Evolutionary conservation across 2,329 filamentous ascomycete species (phyloP), one percentile per base, ranked within the genome.

Genomic region (Apiospora koreana): DNA sequence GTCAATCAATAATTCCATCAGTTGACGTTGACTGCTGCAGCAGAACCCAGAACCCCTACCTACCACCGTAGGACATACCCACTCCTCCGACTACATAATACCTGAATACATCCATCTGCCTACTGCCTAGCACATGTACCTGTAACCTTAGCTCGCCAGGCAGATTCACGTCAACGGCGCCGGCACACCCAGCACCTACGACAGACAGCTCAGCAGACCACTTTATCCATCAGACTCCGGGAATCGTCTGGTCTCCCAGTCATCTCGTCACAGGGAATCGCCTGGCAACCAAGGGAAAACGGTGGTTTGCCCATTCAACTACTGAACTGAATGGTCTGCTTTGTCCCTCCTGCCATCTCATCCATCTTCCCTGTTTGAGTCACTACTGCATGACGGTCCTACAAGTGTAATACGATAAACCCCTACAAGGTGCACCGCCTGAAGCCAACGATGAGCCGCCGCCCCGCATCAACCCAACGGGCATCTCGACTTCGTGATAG

Each of bases 401-500:
- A 62, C 54, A 38, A 23, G 28, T n/a, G 54, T 62, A 62, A 62
- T 23, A 62, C 54, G 10, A 23, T n/a, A 12, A 38, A 38, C 54
- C 54, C 54, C 31, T 62, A 62, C 54, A 38, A 62, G 31, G 54
- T n/a, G 31, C 54, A 62, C 54, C 28, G 31, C 54, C 54, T 62
- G 54, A 62, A 67, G 50, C 50, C 65, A 68, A 72, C 71, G 71
- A 72, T 72, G 71, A 70, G 69, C 71, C 54, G 65, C 62, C 69
- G 67, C 71, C 71, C 69, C 71, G 71, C 71, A 70, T 70, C 66
- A 54, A 68, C 70, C 50, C 66, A 69, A 28, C 64, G 68, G 70
- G 70, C 68, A 64, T 64, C 65, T 71, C 70, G 70, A 71, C 69
- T 70, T 68, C 70, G 68, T 71, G 68, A 70, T 68, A 70, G 66